phyloP scores from a whole-genome alignment of 495 filamentous ascomycete species.

The Hypoxylon rickii region DNA sequence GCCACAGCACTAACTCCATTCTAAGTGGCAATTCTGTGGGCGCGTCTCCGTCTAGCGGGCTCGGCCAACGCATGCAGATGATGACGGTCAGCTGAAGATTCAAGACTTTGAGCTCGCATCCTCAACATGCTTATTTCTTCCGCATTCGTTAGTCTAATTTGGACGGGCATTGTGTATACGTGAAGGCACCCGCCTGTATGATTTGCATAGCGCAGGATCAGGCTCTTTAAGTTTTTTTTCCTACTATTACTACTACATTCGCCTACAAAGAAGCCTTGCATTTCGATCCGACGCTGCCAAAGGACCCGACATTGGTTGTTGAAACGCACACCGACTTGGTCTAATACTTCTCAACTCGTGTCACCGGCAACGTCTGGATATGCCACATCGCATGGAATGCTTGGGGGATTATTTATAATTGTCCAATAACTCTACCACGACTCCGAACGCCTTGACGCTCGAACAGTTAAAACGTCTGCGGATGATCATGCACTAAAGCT shows the following conservation, averaged over 20 bases:
- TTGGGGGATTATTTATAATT: constrained; percentile 20
- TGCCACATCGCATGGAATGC: constrained; percentile 12
- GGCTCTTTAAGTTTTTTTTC: constrained; percentile 6
- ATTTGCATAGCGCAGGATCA: constrained; percentile 39
- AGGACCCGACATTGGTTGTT: constrained; percentile 8
- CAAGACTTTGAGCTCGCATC: background rate
- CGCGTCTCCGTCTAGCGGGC: constrained; percentile 52
- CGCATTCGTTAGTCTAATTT: constrained; percentile 12
- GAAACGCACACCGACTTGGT: constrained; percentile 12
- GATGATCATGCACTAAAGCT: constrained; percentile 21
- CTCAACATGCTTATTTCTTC: background rate
- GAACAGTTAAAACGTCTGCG: constrained; percentile 13
- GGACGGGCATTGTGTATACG: constrained; percentile 37
- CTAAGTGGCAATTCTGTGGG: constrained; percentile 54
- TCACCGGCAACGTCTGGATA: constrained; percentile 18
- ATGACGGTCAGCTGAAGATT: constrained; percentile 63
- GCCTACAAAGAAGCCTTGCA: constrained; percentile 15
- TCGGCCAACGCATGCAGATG: constrained; percentile 66
- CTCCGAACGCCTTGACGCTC: constrained; percentile 17
- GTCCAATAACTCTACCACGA: constrained; percentile 15
- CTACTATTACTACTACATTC: constrained; percentile 11
- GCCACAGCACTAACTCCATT: constrained; percentile 56
- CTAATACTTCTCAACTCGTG: constrained; percentile 6
- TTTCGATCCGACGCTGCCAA: constrained; percentile 27
- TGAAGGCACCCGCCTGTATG: constrained; percentile 35